Percentiles rank a stretch among this genome's conserved stretches.
These are phyloP conservation scores for Saturnispora quitensis DNA, from an alignment of 805 yeast species.

Conservation along the genomic window DNA sequence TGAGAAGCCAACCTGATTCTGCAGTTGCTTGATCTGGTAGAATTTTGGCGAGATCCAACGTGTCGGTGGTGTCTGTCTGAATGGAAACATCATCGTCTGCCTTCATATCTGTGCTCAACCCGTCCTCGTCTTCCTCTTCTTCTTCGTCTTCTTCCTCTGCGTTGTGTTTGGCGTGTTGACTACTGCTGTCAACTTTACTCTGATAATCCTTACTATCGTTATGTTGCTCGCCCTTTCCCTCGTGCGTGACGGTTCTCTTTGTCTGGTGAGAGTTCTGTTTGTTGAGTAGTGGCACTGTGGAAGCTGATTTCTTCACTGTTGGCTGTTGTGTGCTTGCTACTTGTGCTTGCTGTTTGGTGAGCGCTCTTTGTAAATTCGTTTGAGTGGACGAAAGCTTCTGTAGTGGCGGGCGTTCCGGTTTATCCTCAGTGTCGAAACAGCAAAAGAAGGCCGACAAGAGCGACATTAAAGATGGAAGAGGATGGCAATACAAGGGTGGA, in stretches of 20 bases:
- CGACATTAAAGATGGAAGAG: constrained; percentile 20
- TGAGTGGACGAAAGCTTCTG: constrained; percentile 23
- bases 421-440: constrained; percentile 27
- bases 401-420: constrained; percentile 22
- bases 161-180: background rate
- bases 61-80: constrained; percentile 28
- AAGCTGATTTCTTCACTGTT: background rate
- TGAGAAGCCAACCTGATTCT: constrained; percentile 56
- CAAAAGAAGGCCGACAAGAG: constrained; percentile 28
- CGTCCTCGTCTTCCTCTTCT: background rate
- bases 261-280: background rate
- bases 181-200: background rate
- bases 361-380: constrained; percentile 28
- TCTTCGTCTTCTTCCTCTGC: constrained; percentile 1
- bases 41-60: constrained; percentile 49
- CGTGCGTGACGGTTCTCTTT: background rate
- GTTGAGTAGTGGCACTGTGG: background rate
- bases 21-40: constrained; percentile 68
- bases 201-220: background rate
- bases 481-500: background rate
- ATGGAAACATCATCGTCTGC: constrained; percentile 24
- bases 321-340: constrained; percentile 5
- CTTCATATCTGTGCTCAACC: constrained; percentile 5
- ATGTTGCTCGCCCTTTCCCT: background rate
- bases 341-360: constrained; percentile 18